These are phyloP conservation scores for Sodiomyces alkalinus DNA, from an alignment of 2,329 filamentous ascomycete species.

Conservation along the genomic window DNA sequence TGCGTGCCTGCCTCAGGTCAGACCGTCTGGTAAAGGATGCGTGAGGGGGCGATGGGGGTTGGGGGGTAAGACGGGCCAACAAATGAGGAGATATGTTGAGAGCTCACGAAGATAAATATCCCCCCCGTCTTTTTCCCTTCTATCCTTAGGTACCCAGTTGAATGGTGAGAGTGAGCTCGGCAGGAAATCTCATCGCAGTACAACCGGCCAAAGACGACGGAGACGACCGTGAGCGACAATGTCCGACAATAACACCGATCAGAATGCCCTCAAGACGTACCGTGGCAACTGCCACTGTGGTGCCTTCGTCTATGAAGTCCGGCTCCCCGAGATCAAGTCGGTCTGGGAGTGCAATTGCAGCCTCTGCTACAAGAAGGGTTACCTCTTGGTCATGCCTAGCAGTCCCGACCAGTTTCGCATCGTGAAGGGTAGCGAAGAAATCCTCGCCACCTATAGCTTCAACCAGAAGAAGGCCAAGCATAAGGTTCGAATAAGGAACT, in stretches of 20 bases:
- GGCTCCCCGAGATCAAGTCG: conserved; percentile 40
- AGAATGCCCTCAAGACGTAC: conserved; percentile 22
- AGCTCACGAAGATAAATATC: too few relatives aligned
- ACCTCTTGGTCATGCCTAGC: conserved; percentile 21
- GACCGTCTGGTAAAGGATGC: too few relatives aligned
- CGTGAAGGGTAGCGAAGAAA: conserved; percentile 27
- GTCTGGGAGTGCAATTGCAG: conserved; percentile 50
- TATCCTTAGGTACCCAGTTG: too few relatives aligned
- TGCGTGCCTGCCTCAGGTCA: too few relatives aligned
- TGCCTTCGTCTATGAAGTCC: conserved; percentile 33
- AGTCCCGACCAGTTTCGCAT: conserved; percentile 20
- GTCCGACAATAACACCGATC: not conserved
- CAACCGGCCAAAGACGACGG: too few relatives aligned
- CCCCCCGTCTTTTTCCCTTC: too few relatives aligned
- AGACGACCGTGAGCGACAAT: conserved; percentile 1
- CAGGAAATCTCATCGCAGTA: too few relatives aligned
- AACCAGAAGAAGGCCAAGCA: conserved; percentile 21
- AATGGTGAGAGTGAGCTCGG: too few relatives aligned
- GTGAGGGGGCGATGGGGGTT: too few relatives aligned
- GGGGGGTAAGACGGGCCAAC: too few relatives aligned
- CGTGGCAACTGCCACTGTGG: conserved; percentile 44
- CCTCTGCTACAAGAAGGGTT: conserved; percentile 39
- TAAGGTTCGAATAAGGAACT: conserved; percentile 17
- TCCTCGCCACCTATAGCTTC: conserved; percentile 29
- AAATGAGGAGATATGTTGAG: too few relatives aligned